Base-by-base conservation (phyloP, 495 filamentous ascomycete genomes). In the Penicillium robsamsonii region DNA sequence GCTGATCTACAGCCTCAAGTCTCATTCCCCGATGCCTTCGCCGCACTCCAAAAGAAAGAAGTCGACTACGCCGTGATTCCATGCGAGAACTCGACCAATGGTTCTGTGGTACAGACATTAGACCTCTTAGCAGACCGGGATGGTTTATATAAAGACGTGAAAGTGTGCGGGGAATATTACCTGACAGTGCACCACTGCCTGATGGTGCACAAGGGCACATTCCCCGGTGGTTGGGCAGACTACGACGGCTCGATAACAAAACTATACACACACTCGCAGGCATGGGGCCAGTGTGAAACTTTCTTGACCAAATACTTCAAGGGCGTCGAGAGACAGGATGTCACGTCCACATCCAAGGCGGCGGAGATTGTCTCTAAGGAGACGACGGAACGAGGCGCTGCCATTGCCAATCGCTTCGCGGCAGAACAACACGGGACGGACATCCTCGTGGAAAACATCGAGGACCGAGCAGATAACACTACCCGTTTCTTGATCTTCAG, bases 11-110 rank as follows among this genome's bases (percentile, higher is more conserved):
- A 74, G 20, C 82, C 88, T 11, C 80, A 85, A 22, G 59, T 64
- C 13, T 88, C 86, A 0, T 73, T 81, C 51, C 56, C 75, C 82
- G 91, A 93, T 57, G 84, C 95, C 58, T 96, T 97, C 69, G 75
- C 81, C 30, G 79, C 83, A 15, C 86, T 96, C 18, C 91, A 96
- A 70, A 75, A 79, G 13, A 71, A 80, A 55, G 56, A 68, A 22
- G 79, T 80, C 0, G 70, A 78, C 55, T 87, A 84, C 63, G 93
- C 91, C 56, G 89, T 98, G 4, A 89, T 97, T 15, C 94, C 94
- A 29, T 92, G 95, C 74, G 94, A 98, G 71, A 98, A 98, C 73
- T 92, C 87, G 10, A 91, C 91, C 60, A 95, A 97, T 72, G 94
- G 94, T 58, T 85, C 86, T 42, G 95, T 98, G 40, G 84, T 93